These are phyloP conservation scores for Aspergillus tamarii DNA, from an alignment of 2,329 filamentous ascomycete species.

Conservation along the genomic window DNA sequence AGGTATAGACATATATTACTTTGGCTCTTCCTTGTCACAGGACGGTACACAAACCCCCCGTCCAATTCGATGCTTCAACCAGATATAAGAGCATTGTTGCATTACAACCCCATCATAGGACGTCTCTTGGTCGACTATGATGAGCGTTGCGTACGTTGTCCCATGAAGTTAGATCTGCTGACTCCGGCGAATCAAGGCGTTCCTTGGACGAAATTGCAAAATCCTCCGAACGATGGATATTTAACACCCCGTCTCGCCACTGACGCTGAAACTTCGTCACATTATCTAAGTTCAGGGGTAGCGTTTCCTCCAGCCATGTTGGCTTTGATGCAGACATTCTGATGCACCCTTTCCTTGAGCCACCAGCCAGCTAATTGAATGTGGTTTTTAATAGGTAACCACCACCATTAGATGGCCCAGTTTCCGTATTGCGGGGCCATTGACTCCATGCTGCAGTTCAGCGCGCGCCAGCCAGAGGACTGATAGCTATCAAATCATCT, in stretches of 20 bases:
- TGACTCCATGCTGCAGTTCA: neutral
- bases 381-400: neutral
- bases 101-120: no score
- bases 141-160: neutral
- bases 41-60: neutral
- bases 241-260: neutral
- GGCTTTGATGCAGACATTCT: neutral
- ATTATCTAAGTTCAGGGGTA: neutral
- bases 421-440: neutral
- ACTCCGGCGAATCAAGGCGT: neutral
- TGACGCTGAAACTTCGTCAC: neutral
- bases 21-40: neutral
- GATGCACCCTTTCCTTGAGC: neutral
- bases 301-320: neutral
- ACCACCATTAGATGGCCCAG: neutral
- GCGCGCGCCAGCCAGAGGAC: neutral
- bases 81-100: neutral
- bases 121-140: neutral
- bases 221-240: neutral
- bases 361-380: neutral
- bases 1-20: neutral
- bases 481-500: neutral
- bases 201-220: neutral
- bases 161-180: neutral
- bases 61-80: neutral